Evolutionary conservation across 2,329 filamentous ascomycete species (phyloP).

Genomic region (Colletotrichum sp.): DNA sequence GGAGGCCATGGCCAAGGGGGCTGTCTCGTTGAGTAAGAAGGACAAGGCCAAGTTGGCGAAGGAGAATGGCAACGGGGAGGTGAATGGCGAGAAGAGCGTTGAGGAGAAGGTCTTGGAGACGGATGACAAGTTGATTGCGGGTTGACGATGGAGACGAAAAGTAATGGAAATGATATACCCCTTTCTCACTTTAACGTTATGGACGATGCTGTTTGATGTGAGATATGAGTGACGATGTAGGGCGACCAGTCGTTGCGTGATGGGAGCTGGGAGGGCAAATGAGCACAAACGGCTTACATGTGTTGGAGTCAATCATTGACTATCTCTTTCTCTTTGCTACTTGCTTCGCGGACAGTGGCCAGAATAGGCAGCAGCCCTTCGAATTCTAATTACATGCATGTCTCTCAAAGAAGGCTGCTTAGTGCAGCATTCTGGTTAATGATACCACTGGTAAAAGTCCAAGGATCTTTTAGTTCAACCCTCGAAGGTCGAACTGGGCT

Average conservation of each 20-base stretch:
- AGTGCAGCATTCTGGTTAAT: background rate
- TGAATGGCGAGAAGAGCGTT: background rate
- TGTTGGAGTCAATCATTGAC: background rate
- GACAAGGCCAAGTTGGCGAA: conserved; percentile 51
- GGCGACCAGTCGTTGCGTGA: background rate
- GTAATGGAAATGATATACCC: background rate
- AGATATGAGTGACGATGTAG: background rate
- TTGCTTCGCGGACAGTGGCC: background rate
- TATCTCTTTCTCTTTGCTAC: background rate
- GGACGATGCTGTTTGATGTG: background rate
- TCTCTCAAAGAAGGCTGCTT: background rate
- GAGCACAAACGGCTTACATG: background rate
- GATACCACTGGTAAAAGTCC: background rate
- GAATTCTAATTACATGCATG: background rate
- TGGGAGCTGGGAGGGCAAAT: background rate
- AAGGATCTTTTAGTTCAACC: background rate
- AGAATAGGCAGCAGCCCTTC: background rate
- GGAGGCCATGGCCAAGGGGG: conserved; percentile 84
- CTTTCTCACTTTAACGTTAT: background rate
- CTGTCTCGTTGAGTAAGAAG: conserved; percentile 77
- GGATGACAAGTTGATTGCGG: conserved; percentile 22
- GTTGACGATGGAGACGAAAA: background rate
- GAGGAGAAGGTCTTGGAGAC: conserved; percentile 19
- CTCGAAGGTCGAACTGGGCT: background rate
- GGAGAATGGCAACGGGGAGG: conserved; percentile 31